Conservation (phyloP, 306 rosid genomes). For the Castanospermum australe region DNA sequence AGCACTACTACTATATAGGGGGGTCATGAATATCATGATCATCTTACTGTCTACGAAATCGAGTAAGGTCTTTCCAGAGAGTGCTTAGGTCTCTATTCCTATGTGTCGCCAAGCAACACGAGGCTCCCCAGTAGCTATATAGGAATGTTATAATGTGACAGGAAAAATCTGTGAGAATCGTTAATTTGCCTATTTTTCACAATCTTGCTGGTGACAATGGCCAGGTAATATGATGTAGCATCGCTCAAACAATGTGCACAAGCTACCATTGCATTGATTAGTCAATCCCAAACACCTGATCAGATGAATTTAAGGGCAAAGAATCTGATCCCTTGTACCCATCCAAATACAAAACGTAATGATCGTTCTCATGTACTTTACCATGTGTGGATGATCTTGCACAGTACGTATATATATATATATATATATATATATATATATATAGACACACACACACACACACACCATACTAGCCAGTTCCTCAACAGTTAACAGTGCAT, state of each 20-base stretch:
- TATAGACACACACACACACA: too few relatives aligned
- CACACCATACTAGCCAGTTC: not conserved
- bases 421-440: too few relatives aligned
- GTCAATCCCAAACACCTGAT: conserved; percentile 52
- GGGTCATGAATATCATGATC: not conserved
- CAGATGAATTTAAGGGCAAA: conserved; percentile 32
- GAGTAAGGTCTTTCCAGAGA: not conserved
- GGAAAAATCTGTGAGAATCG: conserved; percentile 20
- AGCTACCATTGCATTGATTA: conserved; percentile 32
- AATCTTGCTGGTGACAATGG: not conserved
- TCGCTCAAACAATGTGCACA: not conserved
- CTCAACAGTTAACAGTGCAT: not conserved
- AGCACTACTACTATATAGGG: not conserved
- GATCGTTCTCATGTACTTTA: not conserved
- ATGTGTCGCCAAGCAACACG: conserved; percentile 13
- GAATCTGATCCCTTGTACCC: conserved; percentile 26
- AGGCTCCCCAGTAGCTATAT: conserved; percentile 24
- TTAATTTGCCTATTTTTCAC: conserved; percentile 24
- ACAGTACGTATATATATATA: too few relatives aligned
- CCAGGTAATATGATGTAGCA: conserved; percentile 16
- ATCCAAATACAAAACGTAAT: not conserved
- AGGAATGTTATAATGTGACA: conserved; percentile 40
- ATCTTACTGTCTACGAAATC: not conserved
- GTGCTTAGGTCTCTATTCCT: conserved; percentile 29
- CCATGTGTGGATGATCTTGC: not conserved